Conservation (phyloP, 208 protist genomes). For the Trypanosoma congolense region DNA sequence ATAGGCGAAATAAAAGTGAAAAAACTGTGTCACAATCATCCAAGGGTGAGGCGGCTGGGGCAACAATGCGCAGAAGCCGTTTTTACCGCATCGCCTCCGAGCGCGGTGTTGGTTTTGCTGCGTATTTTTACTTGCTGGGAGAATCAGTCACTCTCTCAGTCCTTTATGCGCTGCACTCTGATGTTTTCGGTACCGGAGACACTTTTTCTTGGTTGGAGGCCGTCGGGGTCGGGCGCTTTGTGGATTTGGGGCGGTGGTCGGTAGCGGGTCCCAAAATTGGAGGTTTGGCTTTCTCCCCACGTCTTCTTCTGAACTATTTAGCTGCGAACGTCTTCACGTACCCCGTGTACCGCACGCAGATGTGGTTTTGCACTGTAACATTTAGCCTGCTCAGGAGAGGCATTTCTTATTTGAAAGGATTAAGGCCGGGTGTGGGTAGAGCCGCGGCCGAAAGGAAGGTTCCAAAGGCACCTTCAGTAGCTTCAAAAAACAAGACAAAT, state of each 20-base stretch:
- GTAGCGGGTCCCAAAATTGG: constrained; percentile 40
- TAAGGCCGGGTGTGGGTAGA: no score
- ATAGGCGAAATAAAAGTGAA: no score
- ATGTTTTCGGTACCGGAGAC: constrained; percentile 52
- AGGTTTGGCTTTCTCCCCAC: constrained; percentile 42
- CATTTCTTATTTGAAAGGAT: neutral
- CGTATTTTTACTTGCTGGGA: constrained; percentile 63
- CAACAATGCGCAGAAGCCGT: constrained; percentile 39
- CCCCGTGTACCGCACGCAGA: constrained; percentile 45
- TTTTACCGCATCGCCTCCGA: constrained; percentile 62
- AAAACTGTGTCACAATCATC: constrained; percentile 8
- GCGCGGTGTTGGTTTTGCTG: constrained; percentile 44
- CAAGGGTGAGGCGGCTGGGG: constrained; percentile 16
- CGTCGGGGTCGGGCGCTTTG: constrained; percentile 11
- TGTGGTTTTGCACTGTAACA: constrained; percentile 42
- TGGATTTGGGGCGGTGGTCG: constrained; percentile 37
- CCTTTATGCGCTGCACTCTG: constrained; percentile 53
- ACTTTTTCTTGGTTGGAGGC: constrained; percentile 32
- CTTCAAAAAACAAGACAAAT: no score
- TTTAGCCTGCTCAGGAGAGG: constrained; percentile 20
- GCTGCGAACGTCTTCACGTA: constrained; percentile 48
- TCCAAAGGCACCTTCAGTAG: no score
- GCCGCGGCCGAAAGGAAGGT: no score
- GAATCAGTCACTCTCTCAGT: constrained; percentile 51
- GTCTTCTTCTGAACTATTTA: constrained; percentile 68